These are phyloP conservation scores for Venturiaceae sp. DNA, from an alignment of 2,329 filamentous ascomycete species.

Conservation along the genomic window DNA sequence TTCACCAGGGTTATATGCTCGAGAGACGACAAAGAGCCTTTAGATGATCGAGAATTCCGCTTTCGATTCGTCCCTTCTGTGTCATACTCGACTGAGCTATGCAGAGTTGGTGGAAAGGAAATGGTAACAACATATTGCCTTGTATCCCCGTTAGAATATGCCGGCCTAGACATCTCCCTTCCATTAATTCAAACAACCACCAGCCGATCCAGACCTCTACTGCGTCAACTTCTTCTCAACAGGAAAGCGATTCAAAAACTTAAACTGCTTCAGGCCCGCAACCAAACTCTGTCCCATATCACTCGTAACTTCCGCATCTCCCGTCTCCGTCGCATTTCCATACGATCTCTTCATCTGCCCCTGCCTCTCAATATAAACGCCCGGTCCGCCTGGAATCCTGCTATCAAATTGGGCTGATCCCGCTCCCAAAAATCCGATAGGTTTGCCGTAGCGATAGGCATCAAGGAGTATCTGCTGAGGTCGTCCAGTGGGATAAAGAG, in stretches of 20 bases:
- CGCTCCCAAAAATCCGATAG: slow-evolving; percentile 49
- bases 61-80: too few relatives aligned
- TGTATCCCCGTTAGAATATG: too few relatives aligned
- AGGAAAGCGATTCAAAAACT: slow-evolving; percentile 53
- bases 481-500: slow-evolving; percentile 53
- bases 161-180: too few relatives aligned
- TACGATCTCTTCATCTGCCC: slow-evolving; percentile 14
- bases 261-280: slow-evolving; percentile 53
- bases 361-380: slow-evolving; percentile 18
- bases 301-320: slow-evolving; percentile 4
- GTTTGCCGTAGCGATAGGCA: slow-evolving; percentile 61
- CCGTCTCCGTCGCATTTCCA: background rate
- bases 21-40: too few relatives aligned
- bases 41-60: too few relatives aligned
- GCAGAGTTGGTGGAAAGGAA: too few relatives aligned
- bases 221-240: background rate
- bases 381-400: slow-evolving; percentile 30
- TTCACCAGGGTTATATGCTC: too few relatives aligned
- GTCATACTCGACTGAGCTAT: too few relatives aligned
- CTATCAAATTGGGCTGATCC: slow-evolving; percentile 28
- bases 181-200: too few relatives aligned
- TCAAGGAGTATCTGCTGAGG: slow-evolving; percentile 54
- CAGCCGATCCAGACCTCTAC: too few relatives aligned
- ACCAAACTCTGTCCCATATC: slow-evolving; percentile 39
- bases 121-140: too few relatives aligned